Percentiles rank a stretch among this genome's conserved stretches.
These are phyloP conservation scores for Fragaria iinumae DNA, from an alignment of 306 rosid genomes.

Conservation along the genomic window DNA sequence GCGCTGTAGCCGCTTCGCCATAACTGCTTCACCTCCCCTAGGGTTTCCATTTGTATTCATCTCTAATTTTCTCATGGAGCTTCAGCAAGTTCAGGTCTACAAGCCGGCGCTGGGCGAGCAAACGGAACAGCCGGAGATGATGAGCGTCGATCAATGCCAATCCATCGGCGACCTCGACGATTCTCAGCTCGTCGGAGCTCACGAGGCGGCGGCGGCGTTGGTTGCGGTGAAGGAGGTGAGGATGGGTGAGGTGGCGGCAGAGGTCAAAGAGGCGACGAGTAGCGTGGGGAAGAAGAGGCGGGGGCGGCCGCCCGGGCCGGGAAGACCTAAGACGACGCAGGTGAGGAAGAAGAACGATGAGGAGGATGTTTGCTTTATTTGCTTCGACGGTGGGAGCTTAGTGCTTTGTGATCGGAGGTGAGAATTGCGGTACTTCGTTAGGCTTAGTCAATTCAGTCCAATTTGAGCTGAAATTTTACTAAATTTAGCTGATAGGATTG, in stretches of 20 bases:
- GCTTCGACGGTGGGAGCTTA: constrained; percentile 97
- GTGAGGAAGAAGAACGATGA: constrained; percentile 50
- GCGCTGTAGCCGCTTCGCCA: not conserved
- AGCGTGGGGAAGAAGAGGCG: constrained; percentile 54
- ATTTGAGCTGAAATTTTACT: not conserved
- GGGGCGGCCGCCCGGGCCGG: constrained; percentile 74
- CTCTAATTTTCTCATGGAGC: not conserved
- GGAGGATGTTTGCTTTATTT: constrained; percentile 92
- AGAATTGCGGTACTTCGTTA: constrained; percentile 18
- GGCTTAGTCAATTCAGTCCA: constrained; percentile 11
- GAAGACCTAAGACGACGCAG: constrained; percentile 37
- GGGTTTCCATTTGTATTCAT: not conserved
- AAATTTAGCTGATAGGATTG: constrained; percentile 10
- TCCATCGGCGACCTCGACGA: constrained; percentile 28
- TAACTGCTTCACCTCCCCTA: not conserved
- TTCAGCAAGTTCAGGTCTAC: constrained; percentile 4
- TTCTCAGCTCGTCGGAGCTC: constrained; percentile 36
- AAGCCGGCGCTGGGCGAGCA: not conserved
- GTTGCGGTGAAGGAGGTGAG: constrained; percentile 11
- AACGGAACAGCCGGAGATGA: constrained; percentile 7
- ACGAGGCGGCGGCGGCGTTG: constrained; percentile 8
- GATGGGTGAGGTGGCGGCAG: not conserved
- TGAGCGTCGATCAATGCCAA: constrained; percentile 32
- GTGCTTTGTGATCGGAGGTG: constrained; percentile 99
- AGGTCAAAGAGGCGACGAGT: constrained; percentile 30